Evolutionary conservation across 257 asterid species (phyloP), one percentile per base, ranked within the genome.

Genomic region (Ophiorrhiza pumila): DNA sequence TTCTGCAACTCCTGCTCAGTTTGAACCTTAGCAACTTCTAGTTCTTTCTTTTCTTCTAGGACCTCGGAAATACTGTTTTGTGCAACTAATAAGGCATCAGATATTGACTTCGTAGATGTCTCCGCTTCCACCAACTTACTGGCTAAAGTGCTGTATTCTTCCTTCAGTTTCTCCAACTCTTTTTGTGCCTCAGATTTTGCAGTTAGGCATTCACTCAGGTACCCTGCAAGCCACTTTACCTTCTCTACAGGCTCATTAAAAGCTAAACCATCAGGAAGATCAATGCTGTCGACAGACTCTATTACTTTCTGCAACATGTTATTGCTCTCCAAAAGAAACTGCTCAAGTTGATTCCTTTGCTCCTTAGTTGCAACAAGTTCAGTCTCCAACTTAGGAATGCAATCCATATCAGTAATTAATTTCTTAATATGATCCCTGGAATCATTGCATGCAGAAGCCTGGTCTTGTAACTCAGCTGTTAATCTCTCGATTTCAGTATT

Each of bases 261-360:
- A 67, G 46, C 71, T 76, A 80, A 74, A 83, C 80, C 86, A 81
- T 76, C 76, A 41, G 92, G 95, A 76, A 78, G 79, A 57, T 60
- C 77, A 79, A 90, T 87, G 77, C 85, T 77, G 55, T 95, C 96
- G 69, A 95, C 80, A 23, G 87, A 81, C 78, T 90, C 92, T 41
- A 86, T 75, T 65, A 95, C 80, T 79, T 85, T 86, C 74, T 86
- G 95, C 59, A 88, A 74, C 87, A 86, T 77, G 74, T 62, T 77
- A 76, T 90, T 95, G 81, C 96, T 91, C 82, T 90, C 95, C 68
- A 78, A 81, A 55, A 90, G 87, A 71, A 81, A 85, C 77, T 83
- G 84, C 84, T 87, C 92, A 61, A 90, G 86, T 80, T 95, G 92
- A 83, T 85, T 81, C 18, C 65, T 87, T 52, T 72, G 85, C 43